Conservation (phyloP, 768 basidiomycete genomes). For the Lactarius akahatsu region DNA sequence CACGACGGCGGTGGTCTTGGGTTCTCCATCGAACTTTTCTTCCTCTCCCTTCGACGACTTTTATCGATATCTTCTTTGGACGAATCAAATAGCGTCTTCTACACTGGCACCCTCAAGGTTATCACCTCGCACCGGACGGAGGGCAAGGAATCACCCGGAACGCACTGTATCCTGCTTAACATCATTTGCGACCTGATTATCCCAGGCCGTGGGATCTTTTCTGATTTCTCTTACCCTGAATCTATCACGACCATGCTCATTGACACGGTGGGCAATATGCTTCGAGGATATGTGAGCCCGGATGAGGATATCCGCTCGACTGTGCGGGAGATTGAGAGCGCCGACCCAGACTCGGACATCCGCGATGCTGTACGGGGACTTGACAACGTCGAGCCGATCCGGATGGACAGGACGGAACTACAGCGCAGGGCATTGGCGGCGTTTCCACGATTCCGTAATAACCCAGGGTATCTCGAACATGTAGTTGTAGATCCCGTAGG, state of each 20-base stretch:
- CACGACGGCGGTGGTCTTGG: conserved; percentile 1
- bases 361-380: no score
- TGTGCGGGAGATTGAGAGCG: neutral
- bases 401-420: no score
- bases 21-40: conserved; percentile 9
- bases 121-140: conserved; percentile 1
- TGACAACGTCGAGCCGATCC: no score
- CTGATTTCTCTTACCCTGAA: neutral
- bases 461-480: no score
- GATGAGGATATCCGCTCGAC: neutral
- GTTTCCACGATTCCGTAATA: no score
- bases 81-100: neutral
- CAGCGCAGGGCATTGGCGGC: no score
- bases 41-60: conserved; percentile 7
- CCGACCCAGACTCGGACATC: no score
- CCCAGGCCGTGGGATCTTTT: conserved; percentile 7
- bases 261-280: neutral
- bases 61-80: neutral
- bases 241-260: neutral
- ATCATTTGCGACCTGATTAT: conserved; percentile 13
- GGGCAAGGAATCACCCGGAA: neutral
- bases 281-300: neutral
- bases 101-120: neutral
- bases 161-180: conserved; percentile 4
- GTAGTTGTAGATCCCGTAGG: no score